Base-by-base conservation (phyloP, 1,284 basidiomycete genomes). In the Pseudozyma pruni region DNA sequence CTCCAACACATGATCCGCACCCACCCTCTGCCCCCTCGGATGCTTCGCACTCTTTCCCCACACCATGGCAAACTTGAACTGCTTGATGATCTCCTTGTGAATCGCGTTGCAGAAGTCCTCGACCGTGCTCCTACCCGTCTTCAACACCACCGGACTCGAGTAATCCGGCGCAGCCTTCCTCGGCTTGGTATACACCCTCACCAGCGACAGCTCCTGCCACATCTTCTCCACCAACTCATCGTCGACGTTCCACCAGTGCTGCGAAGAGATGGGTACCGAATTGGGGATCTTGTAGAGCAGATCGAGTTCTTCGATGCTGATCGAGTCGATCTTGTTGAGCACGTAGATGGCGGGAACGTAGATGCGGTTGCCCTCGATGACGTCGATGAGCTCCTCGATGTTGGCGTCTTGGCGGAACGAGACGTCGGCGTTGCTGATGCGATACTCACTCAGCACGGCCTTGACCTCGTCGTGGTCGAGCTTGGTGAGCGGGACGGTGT, bases 221-320 rank as follows among this genome's bases (percentile, higher is more conserved):
- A 83, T 83, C 48, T 80, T 81, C 66, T 93, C 90, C 53, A 92
- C 88, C 40, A 98, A 87, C 83, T 99, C 96, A 83, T 98, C 96
- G 83, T 98, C 95, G 75, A 98, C 86, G 84, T 98, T 98, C 77
- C 97, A 86, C 95, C 95, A 98, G 81, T 93, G 89, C 67, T 88
- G 88, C 9, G 92, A 94, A 16, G 92, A 94, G 81, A 99, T 88
- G 5, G 96, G 96, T 7, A 98, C 95, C 58, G 92, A 93, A 84
- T 92, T 89, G 16, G 96, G 96, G 73, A 98, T 98, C 84, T 85
- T 87, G 82, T 84, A 94, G 84, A 99, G 85, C 49, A 98, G 87
- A 83, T 98, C 94, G 37, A 99, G 88, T 84, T 99, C 96, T 84
- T 99, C 94, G 82, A 98, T 98, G 59, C 93, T 95, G 80, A 98